Base-by-base conservation (phyloP, 2,329 filamentous ascomycete species). In the Talaromyces islandicus region DNA sequence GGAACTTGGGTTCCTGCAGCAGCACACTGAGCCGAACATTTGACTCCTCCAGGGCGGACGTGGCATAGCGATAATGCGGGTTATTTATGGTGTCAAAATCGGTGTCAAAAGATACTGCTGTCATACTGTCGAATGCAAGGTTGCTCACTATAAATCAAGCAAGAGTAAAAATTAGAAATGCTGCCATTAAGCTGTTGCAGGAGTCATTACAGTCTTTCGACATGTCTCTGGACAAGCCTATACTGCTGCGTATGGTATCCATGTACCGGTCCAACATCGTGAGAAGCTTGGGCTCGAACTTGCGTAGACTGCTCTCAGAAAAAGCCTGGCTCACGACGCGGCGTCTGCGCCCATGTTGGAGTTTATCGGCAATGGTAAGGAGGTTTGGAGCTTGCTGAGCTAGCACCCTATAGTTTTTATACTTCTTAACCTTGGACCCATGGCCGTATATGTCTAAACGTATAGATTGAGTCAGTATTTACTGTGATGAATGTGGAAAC, bases 241-340 rank as follows among this genome's bases (percentile, higher is more conserved):
- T 14, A 30, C 24, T 30, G 29, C 14, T 30, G 9, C 24, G 50
- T 53, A 53, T 30, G 21, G 50, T n/a, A 3, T 53, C 7, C 29
- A 24, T 29, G 50, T 53, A 53, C 29, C 50, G 50, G 29, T 27
- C 29, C 9, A 53, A 11, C 29, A 25, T 53, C 14, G 17, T 30
- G 24, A 53, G 25, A 30, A 53, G 50, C 24, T 53, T 53, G n/a
- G 50, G 50, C n/a, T 53, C 50, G 11, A 53, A 53, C 25, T 53
- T 53, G 21, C 50, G 50, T 27, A 53, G n/a, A 30, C 25, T 53
- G 50, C 50, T 53, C 50, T 53, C 50, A 53, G 50, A 53, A 53
- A 53, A 53, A 12, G 50, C 50, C 25, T 53, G 50, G 50, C 50
- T 53, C 50, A 53, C 50, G 25, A 53, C 50, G 1, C 50, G 50